Evolutionary conservation across 306 rosid species (phyloP).

Genomic region (Crataegus laevigata): DNA sequence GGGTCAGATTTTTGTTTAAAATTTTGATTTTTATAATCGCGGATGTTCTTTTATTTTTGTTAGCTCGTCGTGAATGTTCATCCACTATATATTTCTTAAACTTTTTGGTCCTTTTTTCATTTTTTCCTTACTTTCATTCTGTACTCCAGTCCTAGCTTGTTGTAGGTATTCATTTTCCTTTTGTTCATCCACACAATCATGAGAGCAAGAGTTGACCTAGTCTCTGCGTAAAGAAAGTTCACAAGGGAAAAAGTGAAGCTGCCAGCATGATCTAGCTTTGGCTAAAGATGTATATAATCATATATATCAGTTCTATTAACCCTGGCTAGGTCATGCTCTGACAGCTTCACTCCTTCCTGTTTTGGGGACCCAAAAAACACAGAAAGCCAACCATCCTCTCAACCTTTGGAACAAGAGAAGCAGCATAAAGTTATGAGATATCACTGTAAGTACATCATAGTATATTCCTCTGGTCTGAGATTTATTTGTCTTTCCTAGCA

Average conservation of each 20-base stretch:
- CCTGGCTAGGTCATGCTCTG: constrained; percentile 97
- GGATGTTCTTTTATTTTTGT: not conserved
- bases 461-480: not conserved
- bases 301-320: constrained; percentile 24
- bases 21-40: too few species aligned
- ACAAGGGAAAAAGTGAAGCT: constrained; percentile 95
- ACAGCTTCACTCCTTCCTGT: constrained; percentile 97
- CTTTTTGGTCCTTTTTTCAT: too few species aligned
- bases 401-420: not conserved
- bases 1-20: not conserved
- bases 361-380: constrained; percentile 35
- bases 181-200: not conserved
- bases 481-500: constrained; percentile 32
- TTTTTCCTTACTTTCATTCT: not conserved
- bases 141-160: not conserved
- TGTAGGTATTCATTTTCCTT: not conserved
- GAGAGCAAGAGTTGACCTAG: not conserved
- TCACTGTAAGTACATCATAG: constrained; percentile 15
- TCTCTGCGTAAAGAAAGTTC: constrained; percentile 17
- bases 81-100: not conserved
- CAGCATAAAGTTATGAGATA: constrained; percentile 10
- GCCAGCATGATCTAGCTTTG: constrained; percentile 96
- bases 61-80: not conserved
- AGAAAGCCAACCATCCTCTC: not conserved
- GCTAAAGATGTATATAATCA: constrained; percentile 6